Evolutionary conservation across 306 rosid genomes (phyloP).

Genomic region (Biancaea sappan): DNA sequence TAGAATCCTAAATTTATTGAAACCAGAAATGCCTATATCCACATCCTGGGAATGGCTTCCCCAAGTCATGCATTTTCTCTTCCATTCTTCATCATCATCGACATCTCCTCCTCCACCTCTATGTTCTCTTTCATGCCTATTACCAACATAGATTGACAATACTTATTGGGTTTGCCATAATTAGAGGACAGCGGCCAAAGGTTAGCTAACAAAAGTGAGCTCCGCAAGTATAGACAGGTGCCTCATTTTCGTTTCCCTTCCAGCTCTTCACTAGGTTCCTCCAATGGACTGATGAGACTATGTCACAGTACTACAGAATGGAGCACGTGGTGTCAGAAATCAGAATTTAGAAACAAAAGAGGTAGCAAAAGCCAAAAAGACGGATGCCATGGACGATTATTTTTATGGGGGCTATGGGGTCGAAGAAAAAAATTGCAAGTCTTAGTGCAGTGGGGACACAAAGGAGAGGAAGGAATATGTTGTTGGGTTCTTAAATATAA

Average conservation of each 20-base stretch:
- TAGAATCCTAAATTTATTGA: background rate
- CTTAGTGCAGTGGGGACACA: background rate
- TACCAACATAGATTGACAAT: background rate
- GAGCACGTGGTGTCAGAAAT: background rate
- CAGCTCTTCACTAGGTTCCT: background rate
- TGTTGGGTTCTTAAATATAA: background rate
- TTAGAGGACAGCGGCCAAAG: background rate
- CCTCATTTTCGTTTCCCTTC: background rate
- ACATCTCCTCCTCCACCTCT: background rate
- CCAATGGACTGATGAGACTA: background rate
- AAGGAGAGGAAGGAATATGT: background rate
- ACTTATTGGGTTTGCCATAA: background rate
- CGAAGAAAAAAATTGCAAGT: background rate
- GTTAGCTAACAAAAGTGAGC: background rate
- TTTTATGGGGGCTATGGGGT: background rate
- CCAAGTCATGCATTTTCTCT: background rate
- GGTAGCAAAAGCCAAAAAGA: background rate
- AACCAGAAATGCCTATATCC: conserved; percentile 3
- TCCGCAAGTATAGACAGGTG: background rate
- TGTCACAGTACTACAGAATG: background rate
- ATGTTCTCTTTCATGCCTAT: background rate
- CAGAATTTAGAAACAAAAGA: background rate
- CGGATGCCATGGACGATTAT: background rate
- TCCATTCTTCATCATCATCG: background rate
- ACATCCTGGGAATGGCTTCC: conserved; percentile 27